Evolutionary conservation across 352 stramenopile species (phyloP), one percentile per base, ranked within the genome.

Genomic region (Phytophthora citrophthora): DNA sequence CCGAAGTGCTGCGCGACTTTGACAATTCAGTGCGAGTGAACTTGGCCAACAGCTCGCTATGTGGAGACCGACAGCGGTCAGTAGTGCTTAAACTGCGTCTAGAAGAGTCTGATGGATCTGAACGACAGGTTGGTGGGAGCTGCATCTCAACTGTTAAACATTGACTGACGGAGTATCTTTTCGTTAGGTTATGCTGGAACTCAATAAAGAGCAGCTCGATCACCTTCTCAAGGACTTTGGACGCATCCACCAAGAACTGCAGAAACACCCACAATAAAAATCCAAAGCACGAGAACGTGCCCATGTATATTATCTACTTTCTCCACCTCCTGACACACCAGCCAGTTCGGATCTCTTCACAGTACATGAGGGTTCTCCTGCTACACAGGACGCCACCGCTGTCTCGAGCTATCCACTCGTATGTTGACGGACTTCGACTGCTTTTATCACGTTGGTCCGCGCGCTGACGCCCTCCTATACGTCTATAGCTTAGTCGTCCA

Each of bases 401-500:
- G 31, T 24, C 29, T 59, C 36, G 51, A 59, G 34, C 23, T 43
- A 46, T 41, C 27, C 49, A 45, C 13, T 54, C 55, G 39, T 39
- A 26, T 45, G 10, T 56, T 11, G 49, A 56, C 40, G 18, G 39
- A 45, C 24, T 50, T 41, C 24, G 26, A 54, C 15, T 53, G 15
- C 36, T 61, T 8, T 59, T 29, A 24, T 32, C 32, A 57, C 40
- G 9, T 50, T 67, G 29, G 23, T 58, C 50, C 53, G 15, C 39
- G 47, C 65, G 52, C 40, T 69, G 61, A 38, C 48, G 43, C 48
- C 38, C 36, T 55, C 39, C 53, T 60, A 51, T 60, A 55, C 57
- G 52, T 63, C 46, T 61, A 63, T 61, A 47, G 41, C 78, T 86
- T 95, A 97, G 72, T 99, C 95, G 70, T 99, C 95, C 83, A 99